These are phyloP conservation scores for Cokeromyces recurvatus DNA, from an alignment of 371 early-diverging fungal species.

Conservation along the genomic window DNA sequence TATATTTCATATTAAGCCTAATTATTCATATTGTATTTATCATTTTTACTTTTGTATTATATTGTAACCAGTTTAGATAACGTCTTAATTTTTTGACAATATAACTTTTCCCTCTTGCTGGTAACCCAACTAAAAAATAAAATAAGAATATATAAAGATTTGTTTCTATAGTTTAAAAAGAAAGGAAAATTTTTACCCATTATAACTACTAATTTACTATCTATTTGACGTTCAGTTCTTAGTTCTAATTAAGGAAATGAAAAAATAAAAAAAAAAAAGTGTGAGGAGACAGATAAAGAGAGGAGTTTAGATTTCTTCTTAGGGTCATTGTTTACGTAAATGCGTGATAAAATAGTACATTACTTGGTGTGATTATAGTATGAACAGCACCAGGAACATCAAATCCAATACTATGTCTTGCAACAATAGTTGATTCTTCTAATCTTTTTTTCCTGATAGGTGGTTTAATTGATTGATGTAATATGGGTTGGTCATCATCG, in stretches of 20 bases:
- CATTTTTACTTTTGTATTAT: slow-evolving; percentile 52
- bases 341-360: background rate
- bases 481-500: background rate
- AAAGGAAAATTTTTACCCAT: slow-evolving; percentile 68
- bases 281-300: background rate
- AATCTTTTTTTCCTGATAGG: background rate
- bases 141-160: background rate
- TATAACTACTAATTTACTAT: slow-evolving; percentile 55
- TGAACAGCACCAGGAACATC: slow-evolving; percentile 34
- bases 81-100: slow-evolving; percentile 82
- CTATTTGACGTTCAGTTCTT: slow-evolving; percentile 27
- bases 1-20: too few species aligned
- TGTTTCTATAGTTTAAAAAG: too few species aligned
- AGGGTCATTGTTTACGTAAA: too few species aligned
- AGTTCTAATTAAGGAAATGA: slow-evolving; percentile 3
- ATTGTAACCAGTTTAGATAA: slow-evolving; percentile 69
- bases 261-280: background rate
- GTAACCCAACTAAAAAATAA: slow-evolving; percentile 68
- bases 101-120: slow-evolving; percentile 88
- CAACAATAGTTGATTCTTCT: background rate
- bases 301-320: background rate
- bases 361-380: slow-evolving; percentile 27
- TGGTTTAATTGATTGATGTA: background rate
- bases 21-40: too few species aligned
- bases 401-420: slow-evolving; percentile 23